A percentile compares a stretch with the other conserved stretches of the same genome.
phyloP scores from a whole-genome alignment of 441 rosid genomes.

The Biscutella laevigata region DNA sequence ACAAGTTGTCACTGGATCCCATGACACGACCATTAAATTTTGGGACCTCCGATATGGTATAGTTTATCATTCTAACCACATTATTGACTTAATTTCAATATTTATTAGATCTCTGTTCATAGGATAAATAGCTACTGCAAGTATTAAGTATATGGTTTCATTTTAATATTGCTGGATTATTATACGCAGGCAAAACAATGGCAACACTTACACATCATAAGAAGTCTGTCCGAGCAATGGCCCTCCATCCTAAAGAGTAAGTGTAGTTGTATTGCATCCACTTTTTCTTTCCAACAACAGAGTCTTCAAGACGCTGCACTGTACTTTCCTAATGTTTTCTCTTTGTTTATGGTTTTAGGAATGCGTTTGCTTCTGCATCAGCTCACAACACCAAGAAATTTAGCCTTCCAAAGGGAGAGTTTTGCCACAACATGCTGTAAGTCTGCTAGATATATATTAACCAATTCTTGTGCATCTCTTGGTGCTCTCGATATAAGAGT shows the following conservation, averaged over 20 bases:
- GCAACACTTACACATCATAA: constrained; percentile 89
- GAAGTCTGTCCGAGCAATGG: constrained; percentile 96
- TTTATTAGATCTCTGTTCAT: background rate
- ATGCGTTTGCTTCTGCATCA: constrained; percentile 87
- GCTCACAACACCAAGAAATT: constrained; percentile 93
- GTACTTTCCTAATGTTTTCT: background rate
- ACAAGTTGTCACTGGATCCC: constrained; percentile 97
- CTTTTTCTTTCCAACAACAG: background rate
- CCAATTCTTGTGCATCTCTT: background rate
- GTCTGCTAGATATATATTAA: constrained; percentile 14
- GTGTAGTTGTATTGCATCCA: constrained; percentile 12
- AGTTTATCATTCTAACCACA: background rate
- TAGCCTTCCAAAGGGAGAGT: constrained; percentile 84
- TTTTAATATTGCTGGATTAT: constrained; percentile 3
- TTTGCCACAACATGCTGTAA: constrained; percentile 96
- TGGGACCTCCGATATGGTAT: constrained; percentile 97
- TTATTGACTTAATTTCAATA: background rate
- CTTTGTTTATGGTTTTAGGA: constrained; percentile 33
- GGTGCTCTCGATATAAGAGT: background rate
- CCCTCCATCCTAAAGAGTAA: constrained; percentile 86
- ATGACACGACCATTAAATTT: constrained; percentile 86
- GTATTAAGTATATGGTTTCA: background rate
- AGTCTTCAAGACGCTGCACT: background rate
- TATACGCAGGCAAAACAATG: constrained; percentile 77
- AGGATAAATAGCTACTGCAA: background rate